phyloP scores from a whole-genome alignment of 2,329 filamentous ascomycete species.

The Capronia americana region DNA sequence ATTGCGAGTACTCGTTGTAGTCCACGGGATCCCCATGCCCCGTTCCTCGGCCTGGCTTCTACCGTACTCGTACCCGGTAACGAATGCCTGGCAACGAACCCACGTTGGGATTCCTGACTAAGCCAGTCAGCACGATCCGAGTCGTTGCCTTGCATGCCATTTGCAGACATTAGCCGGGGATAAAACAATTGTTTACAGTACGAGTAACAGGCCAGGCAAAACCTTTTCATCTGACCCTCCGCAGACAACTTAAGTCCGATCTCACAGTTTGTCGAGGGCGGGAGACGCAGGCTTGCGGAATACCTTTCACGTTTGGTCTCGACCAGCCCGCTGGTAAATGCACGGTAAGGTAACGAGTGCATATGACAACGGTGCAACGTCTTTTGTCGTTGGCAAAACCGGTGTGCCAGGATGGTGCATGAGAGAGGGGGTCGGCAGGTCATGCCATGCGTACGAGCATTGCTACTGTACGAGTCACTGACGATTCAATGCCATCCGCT shows the following conservation, averaged over 20 bases:
- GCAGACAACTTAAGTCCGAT: not conserved
- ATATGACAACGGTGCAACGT: not conserved
- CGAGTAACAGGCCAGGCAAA: not conserved
- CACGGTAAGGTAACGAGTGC: not conserved
- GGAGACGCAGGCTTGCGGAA: not conserved
- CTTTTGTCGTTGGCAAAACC: conserved; percentile 2
- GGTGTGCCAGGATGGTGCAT: conserved; percentile 16
- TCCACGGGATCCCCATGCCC: not conserved
- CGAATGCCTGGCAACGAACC: not conserved
- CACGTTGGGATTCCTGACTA: conserved; percentile 9
- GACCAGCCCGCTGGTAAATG: not conserved
- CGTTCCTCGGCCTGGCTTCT: not conserved
- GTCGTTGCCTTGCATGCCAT: not conserved
- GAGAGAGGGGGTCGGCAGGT: not conserved
- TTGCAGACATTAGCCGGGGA: not conserved
- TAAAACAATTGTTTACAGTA: too few relatives aligned
- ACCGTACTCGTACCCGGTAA: not conserved
- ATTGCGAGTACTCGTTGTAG: too few relatives aligned
- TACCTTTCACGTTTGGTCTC: conserved; percentile 2
- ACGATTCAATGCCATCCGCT: not conserved
- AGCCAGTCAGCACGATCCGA: conserved; percentile 15
- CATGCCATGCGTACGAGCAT: too few relatives aligned
- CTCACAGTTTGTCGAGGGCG: too few relatives aligned
- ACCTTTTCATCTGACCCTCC: not conserved
- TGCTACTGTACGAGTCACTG: too few relatives aligned